These are phyloP conservation scores for Leucosporidium yakuticum DNA, from an alignment of 768 basidiomycete species.

Conservation along the genomic window DNA sequence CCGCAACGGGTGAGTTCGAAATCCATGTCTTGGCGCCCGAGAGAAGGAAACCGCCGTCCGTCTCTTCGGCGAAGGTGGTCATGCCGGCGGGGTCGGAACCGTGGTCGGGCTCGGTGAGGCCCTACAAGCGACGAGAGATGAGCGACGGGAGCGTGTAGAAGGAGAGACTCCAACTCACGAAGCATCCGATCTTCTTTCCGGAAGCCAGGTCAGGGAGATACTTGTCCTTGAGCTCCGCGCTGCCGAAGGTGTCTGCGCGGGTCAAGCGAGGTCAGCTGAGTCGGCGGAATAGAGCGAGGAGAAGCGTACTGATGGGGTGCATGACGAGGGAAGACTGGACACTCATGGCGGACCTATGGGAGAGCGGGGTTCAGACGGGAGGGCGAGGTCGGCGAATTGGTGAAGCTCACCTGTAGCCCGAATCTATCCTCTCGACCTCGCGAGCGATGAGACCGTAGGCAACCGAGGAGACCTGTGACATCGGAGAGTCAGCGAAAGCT, in stretches of 20 bases:
- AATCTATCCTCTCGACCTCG: slow-evolving; percentile 92
- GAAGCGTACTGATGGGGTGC: slow-evolving; percentile 58
- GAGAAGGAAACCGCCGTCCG: slow-evolving; percentile 66
- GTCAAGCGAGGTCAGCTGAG: background rate
- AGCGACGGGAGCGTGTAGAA: background rate
- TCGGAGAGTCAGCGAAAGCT: background rate
- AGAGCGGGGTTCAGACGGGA: slow-evolving; percentile 37
- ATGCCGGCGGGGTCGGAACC: slow-evolving; percentile 97
- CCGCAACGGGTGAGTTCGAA: slow-evolving; percentile 53
- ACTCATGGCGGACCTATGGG: slow-evolving; percentile 68
- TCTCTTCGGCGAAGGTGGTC: slow-evolving; percentile 84
- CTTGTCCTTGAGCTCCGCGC: slow-evolving; percentile 80
- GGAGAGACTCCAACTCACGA: slow-evolving; percentile 42
- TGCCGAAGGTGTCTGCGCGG: slow-evolving; percentile 68
- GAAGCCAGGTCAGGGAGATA: slow-evolving; percentile 77
- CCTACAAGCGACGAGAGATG: slow-evolving; percentile 49
- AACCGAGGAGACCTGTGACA: slow-evolving; percentile 59
- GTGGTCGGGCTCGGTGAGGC: slow-evolving; percentile 91
- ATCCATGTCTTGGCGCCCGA: slow-evolving; percentile 98
- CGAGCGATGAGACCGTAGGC: slow-evolving; percentile 90
- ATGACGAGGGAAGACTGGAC: slow-evolving; percentile 95
- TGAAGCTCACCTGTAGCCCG: slow-evolving; percentile 57
- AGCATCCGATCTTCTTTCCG: slow-evolving; percentile 85
- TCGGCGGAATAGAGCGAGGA: background rate
- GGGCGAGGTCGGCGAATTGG: too few relatives aligned